Percentiles rank a stretch among this genome's conserved stretches.
These are phyloP conservation scores for Mycena galopus DNA, from an alignment of 768 basidiomycete genomes.

Conservation along the genomic window DNA sequence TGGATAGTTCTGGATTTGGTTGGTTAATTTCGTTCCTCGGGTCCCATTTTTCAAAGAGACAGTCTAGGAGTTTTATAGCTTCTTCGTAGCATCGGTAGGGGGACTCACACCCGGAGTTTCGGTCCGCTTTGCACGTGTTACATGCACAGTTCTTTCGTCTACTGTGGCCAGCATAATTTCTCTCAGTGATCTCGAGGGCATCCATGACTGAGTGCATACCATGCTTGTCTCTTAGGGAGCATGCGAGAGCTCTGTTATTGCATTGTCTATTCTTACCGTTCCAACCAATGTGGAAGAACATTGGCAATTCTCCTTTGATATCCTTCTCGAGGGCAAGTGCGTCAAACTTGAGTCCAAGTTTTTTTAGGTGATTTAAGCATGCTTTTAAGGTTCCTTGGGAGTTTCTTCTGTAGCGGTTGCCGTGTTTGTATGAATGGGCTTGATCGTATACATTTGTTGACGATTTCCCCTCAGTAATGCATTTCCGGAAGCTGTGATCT, in stretches of 20 bases:
- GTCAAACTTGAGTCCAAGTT: not conserved
- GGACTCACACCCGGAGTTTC: not conserved
- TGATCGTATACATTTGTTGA: too few relatives aligned
- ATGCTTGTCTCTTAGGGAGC: not conserved
- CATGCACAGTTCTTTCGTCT: not conserved
- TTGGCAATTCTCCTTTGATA: not conserved
- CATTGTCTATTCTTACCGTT: not conserved
- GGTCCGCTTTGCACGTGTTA: not conserved
- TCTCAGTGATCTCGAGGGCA: not conserved
- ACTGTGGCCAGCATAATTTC: not conserved
- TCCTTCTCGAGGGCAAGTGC: not conserved
- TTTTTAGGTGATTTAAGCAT: not conserved
- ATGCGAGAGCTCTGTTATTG: not conserved
- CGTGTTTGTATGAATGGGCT: not conserved
- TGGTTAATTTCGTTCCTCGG: not conserved
- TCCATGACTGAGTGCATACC: not conserved
- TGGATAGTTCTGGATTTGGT: not conserved
- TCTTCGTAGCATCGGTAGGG: not conserved
- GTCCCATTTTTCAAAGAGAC: not conserved
- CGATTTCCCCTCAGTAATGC: too few relatives aligned
- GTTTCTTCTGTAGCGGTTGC: not conserved
- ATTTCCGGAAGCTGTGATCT: constrained; percentile 24
- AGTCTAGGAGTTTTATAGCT: not conserved
- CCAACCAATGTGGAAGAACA: not conserved
- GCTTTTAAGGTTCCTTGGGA: not conserved